Percentiles rank a stretch among this genome's conserved stretches.
Conservation (phyloP, 208 protist genomes). For the Wallacemonas rigidus region DNA sequence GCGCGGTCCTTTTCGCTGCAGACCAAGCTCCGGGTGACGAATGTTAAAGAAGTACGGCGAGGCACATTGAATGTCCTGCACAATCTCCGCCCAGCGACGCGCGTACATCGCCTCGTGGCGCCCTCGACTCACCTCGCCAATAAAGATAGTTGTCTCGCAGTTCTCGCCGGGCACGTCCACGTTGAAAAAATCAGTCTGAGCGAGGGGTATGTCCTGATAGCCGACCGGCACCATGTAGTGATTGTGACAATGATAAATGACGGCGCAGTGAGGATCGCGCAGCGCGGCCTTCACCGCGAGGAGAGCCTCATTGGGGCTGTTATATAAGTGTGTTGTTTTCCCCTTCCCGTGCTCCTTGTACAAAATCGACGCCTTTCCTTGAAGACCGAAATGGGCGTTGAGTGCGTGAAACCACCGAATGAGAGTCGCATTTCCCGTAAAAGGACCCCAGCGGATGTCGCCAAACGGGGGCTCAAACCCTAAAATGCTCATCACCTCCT, state of each 20-base stretch:
- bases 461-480: slow-evolving; percentile 91
- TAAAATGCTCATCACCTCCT: slow-evolving; percentile 88
- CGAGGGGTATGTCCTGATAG: slow-evolving; percentile 83
- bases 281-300: slow-evolving; percentile 73
- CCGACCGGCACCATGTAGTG: slow-evolving; percentile 94
- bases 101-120: slow-evolving; percentile 87
- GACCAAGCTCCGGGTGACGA: slow-evolving; percentile 79
- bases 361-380: slow-evolving; percentile 67
- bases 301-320: slow-evolving; percentile 50
- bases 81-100: slow-evolving; percentile 78
- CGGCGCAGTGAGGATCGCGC: slow-evolving; percentile 63
- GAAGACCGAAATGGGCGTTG: slow-evolving; percentile 70
- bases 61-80: slow-evolving; percentile 78
- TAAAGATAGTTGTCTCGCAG: slow-evolving; percentile 87
- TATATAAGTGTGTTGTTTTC: slow-evolving; percentile 60
- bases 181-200: slow-evolving; percentile 73
- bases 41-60: slow-evolving; percentile 90
- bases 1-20: slow-evolving; percentile 41
- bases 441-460: slow-evolving; percentile 88
- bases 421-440: slow-evolving; percentile 91
- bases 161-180: slow-evolving; percentile 34
- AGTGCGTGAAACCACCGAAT: slow-evolving; percentile 92
- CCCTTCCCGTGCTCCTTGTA: slow-evolving; percentile 82
- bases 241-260: slow-evolving; percentile 95
- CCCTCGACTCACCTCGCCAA: slow-evolving; percentile 89